Percentiles rank a stretch among this genome's conserved stretches.
Conservation (phyloP, 768 basidiomycete genomes). For the Gymnopilus junonius region DNA sequence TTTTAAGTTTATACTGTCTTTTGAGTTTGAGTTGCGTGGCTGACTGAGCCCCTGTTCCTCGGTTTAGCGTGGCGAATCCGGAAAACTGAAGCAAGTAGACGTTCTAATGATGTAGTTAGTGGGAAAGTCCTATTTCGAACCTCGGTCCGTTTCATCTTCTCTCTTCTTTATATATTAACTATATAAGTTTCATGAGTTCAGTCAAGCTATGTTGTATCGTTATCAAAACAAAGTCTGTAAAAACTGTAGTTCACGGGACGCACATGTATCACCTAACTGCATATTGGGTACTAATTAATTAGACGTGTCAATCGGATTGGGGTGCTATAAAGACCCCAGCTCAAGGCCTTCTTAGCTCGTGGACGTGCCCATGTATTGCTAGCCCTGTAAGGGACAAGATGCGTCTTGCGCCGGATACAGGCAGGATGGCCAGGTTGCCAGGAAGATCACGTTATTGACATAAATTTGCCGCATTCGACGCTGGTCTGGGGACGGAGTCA, state of each 20-base stretch:
- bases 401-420: not conserved
- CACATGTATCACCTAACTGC: not conserved
- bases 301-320: not conserved
- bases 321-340: not conserved
- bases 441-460: not conserved
- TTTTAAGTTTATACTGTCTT: constrained; percentile 5
- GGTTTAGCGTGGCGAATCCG: constrained; percentile 40
- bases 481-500: not conserved
- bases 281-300: not conserved
- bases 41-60: constrained; percentile 10
- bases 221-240: not conserved
- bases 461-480: not conserved
- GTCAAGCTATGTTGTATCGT: not conserved
- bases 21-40: constrained; percentile 1
- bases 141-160: not conserved
- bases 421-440: not conserved
- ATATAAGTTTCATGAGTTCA: not conserved
- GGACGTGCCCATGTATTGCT: not conserved
- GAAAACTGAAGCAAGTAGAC: constrained; percentile 44
- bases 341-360: not conserved
- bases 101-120: constrained; percentile 44
- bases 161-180: not conserved
- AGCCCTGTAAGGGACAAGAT: not conserved
- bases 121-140: not conserved
- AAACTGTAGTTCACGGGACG: not conserved